Base-by-base conservation (phyloP, 148 eudicot species). In the Euryodendron excelsum region DNA sequence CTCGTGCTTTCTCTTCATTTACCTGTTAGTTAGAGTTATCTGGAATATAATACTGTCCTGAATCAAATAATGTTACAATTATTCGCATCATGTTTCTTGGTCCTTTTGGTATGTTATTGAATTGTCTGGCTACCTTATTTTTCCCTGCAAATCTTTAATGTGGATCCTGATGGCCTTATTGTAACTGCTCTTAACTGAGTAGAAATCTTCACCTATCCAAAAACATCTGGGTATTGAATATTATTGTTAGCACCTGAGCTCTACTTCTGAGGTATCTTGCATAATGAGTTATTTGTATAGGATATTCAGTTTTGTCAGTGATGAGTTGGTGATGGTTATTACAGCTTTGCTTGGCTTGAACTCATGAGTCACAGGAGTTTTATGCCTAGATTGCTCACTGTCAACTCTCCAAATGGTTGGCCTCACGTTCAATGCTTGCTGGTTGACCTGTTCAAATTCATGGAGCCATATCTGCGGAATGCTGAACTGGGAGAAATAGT, bases 271-370 rank as follows among this genome's bases (percentile, higher is more conserved):
- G 20, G 31, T 30, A 12, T 62, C 3, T 12, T 61, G 30, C 7
- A 27, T 28, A 62, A 55, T 55, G 60, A 21, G n/a, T 20, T 55
- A 55, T 55, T 62, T n/a, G 2, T 13, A 28, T 30, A 12, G 66
- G 30, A 31, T 5, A 12, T 62, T 28, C 31, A 4, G 3, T 30
- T 13, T 62, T 4, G 37, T 62, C 33, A 3, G 36, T 63, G 67
- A 30, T 84, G 30, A 47, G 34, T 79, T 60, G 23, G 18, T 70
- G 71, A 68, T 20, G 21, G 0, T 39, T 25, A 31, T 83, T 79
- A 69, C 93, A 93, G 97, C 86, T 93, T 90, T 86, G 93, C 89
- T 18, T 93, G 97, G 97, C 95, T 93, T 47, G 97, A 93, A 79
- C 85, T 93, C 41, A 92, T 93, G 48, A 93, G 97, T 74, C 95